Evolutionary conservation across 148 eudicot genomes (phyloP).

Genomic region (Cornus controversa): DNA sequence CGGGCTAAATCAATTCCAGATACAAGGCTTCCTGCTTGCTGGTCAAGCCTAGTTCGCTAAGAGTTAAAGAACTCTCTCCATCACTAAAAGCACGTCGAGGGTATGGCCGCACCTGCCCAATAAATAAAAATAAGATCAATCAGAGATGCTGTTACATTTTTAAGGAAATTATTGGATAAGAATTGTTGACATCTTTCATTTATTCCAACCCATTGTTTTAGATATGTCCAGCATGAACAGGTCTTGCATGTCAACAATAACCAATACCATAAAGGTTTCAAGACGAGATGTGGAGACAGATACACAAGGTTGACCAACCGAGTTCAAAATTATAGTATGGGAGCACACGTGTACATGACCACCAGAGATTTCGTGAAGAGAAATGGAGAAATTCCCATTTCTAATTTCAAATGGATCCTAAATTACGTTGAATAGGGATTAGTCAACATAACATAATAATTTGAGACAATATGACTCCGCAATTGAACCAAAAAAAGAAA

Average conservation of each 20-base stretch:
- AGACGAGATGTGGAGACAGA: too few species aligned
- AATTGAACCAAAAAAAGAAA: too few species aligned
- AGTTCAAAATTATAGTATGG: background rate
- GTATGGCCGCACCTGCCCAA: constrained; percentile 79
- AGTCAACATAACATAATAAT: too few species aligned
- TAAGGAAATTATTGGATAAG: too few species aligned
- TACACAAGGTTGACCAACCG: background rate
- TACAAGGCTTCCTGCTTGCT: constrained; percentile 97
- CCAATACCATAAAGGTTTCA: too few species aligned
- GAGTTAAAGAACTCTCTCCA: constrained; percentile 55
- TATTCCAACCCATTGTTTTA: background rate
- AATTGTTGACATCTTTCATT: background rate
- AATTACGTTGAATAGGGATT: background rate
- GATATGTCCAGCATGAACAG: background rate
- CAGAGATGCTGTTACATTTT: background rate
- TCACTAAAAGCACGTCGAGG: constrained; percentile 84
- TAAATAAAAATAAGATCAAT: background rate
- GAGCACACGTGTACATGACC: background rate
- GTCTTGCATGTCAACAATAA: background rate
- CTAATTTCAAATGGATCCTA: background rate
- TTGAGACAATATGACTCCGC: background rate
- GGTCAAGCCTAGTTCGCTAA: constrained; percentile 76
- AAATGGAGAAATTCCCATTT: background rate
- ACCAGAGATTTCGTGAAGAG: background rate
- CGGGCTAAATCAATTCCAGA: constrained; percentile 66